Evolutionary conservation across 2,329 filamentous ascomycete species (phyloP).

Genomic region (Cercospora sp.): DNA sequence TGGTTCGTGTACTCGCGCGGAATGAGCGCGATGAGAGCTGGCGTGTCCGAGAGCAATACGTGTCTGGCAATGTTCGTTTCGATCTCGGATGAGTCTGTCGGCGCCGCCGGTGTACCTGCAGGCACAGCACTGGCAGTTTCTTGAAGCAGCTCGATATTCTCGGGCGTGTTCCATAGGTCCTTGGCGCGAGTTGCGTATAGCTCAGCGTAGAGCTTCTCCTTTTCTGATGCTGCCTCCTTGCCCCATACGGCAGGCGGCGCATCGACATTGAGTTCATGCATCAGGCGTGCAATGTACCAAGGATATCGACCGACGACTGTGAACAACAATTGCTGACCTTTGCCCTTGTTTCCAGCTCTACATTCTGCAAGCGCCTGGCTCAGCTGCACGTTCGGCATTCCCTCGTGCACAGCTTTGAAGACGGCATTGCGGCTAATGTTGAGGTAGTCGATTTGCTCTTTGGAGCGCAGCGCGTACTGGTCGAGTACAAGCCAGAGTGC

Average conservation of each 20-base stretch:
- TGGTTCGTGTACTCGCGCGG: constrained; percentile 65
- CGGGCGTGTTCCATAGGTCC: constrained; percentile 81
- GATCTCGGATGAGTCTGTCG: constrained; percentile 45
- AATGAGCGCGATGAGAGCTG: constrained; percentile 67
- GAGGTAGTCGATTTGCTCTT: constrained; percentile 74
- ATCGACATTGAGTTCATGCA: constrained; percentile 76
- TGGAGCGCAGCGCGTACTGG: constrained; percentile 77
- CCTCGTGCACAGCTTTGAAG: constrained; percentile 52
- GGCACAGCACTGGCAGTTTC: constrained; percentile 63
- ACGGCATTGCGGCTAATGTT: constrained; percentile 61
- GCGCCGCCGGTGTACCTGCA: constrained; percentile 44
- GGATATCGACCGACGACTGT: constrained; percentile 72
- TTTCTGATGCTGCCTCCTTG: constrained; percentile 63
- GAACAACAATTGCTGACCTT: constrained; percentile 65
- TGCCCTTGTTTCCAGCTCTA: constrained; percentile 65
- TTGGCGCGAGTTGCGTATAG: constrained; percentile 76
- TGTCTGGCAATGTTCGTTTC: constrained; percentile 67
- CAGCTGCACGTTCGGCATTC: constrained; percentile 70
- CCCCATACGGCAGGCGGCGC: constrained; percentile 82
- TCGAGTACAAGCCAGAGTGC: constrained; percentile 79
- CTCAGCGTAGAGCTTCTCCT: constrained; percentile 69
- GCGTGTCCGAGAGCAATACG: constrained; percentile 74
- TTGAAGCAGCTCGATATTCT: constrained; percentile 67
- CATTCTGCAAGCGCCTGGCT: constrained; percentile 75
- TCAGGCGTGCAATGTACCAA: constrained; percentile 81